Percentiles rank a stretch among this genome's conserved stretches.
Conservation (phyloP, 441 rosid genomes). For the Biscutella laevigata region DNA sequence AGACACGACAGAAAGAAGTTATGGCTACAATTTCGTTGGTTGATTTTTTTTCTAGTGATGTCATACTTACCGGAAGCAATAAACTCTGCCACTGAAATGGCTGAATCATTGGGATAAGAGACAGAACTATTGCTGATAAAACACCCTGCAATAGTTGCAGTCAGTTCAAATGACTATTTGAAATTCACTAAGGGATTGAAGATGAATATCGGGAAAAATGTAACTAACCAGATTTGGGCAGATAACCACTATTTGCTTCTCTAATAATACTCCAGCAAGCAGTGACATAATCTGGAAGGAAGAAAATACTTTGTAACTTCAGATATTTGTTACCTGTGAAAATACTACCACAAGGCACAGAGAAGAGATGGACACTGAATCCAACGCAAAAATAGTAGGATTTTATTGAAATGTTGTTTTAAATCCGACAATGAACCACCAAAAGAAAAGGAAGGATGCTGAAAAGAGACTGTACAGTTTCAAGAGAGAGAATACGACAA, state of each 20-base stretch:
- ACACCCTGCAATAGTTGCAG: constrained; percentile 55
- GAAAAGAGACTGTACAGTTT: constrained; percentile 52
- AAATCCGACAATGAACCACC: not conserved
- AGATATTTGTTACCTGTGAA: not conserved
- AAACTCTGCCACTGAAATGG: constrained; percentile 99
- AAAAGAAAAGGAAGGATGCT: constrained; percentile 2
- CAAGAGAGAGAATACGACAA: constrained; percentile 87
- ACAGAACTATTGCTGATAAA: constrained; percentile 72
- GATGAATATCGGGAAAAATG: not conserved
- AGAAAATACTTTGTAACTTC: constrained; percentile 1
- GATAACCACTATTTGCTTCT: constrained; percentile 67
- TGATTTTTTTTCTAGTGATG: not conserved
- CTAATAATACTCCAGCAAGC: constrained; percentile 73
- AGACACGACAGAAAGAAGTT: constrained; percentile 17
- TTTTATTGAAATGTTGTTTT: not conserved
- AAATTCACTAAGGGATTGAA: not conserved
- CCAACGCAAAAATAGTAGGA: not conserved
- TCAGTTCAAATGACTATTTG: constrained; percentile 7
- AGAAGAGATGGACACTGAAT: constrained; percentile 4
- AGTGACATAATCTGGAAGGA: constrained; percentile 65
- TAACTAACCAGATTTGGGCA: constrained; percentile 85
- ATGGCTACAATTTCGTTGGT: not conserved
- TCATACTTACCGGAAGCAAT: constrained; percentile 77
- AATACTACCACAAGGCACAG: constrained; percentile 6
- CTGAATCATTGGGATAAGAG: constrained; percentile 75